These are phyloP conservation scores for Daldinia sp. DNA, from an alignment of 2,329 filamentous ascomycete genomes.

Conservation along the genomic window DNA sequence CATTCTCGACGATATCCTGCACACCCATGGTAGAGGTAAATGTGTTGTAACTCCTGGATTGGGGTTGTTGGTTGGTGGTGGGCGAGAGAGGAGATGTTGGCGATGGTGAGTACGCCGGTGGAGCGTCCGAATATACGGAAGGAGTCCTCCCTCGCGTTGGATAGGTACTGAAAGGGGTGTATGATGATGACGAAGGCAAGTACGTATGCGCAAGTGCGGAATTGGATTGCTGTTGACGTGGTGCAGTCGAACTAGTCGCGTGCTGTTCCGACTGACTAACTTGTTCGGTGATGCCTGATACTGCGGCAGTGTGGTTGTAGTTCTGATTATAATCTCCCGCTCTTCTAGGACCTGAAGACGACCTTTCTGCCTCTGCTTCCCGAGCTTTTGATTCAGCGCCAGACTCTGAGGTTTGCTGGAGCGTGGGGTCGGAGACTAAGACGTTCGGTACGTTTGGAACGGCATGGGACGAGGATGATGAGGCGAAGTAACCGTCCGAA, in stretches of 20 bases:
- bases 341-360: constrained; percentile 50
- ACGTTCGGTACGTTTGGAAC: constrained; percentile 62
- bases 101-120: constrained; percentile 64
- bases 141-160: constrained; percentile 42
- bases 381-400: constrained; percentile 57
- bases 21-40: constrained; percentile 59
- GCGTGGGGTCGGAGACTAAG: constrained; percentile 62
- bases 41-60: constrained; percentile 58
- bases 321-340: constrained; percentile 15
- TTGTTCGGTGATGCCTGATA: constrained; percentile 35
- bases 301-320: constrained; percentile 27
- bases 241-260: constrained; percentile 26
- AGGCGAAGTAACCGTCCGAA: constrained; percentile 65
- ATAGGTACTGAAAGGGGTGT: constrained; percentile 39
- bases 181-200: constrained; percentile 47
- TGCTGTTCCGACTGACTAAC: constrained; percentile 34
- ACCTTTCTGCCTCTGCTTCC: constrained; percentile 59
- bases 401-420: constrained; percentile 51
- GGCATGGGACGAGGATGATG: constrained; percentile 51
- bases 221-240: constrained; percentile 30
- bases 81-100: constrained; percentile 41
- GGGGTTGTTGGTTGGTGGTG: constrained; percentile 32
- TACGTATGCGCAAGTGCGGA: constrained; percentile 41
- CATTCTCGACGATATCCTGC: constrained; percentile 55
- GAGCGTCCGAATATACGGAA: constrained; percentile 57